phyloP scores from a whole-genome alignment of 225 moss, liverwort and hornwort species.

The Rhytidiadelphus loreus region DNA sequence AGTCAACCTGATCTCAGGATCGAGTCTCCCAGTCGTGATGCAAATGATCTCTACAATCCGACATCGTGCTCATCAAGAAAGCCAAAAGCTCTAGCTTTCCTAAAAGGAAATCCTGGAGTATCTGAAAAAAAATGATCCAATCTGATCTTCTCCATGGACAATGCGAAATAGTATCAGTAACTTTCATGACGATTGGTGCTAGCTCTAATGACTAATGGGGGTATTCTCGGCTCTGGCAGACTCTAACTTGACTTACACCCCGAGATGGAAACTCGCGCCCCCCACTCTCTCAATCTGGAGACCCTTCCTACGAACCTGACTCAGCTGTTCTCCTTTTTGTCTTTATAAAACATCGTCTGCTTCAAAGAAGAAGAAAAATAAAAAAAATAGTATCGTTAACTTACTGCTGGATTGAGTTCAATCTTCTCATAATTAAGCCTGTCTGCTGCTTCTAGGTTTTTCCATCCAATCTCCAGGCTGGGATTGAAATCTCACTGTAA shows the following conservation, averaged over 20 bases:
- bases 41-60: slow-evolving; percentile 19
- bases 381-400: not conserved
- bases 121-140: not conserved
- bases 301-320: not conserved
- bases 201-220: too few species aligned
- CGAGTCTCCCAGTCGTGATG: slow-evolving; percentile 5
- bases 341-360: not conserved
- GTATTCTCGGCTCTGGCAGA: not conserved
- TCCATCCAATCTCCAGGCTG: not conserved
- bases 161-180: not conserved
- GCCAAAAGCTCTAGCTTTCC: not conserved
- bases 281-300: not conserved
- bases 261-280: not conserved
- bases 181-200: not conserved
- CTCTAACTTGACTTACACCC: not conserved
- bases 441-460: not conserved
- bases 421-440: not conserved
- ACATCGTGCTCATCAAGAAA: not conserved
- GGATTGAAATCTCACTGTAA: not conserved
- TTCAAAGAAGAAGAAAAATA: not conserved
- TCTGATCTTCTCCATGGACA: not conserved
- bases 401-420: not conserved
- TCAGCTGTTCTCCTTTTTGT: not conserved
- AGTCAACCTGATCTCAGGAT: slow-evolving; percentile 27
- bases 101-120: not conserved